Conservation (phyloP, 2,329 filamentous ascomycete species). For the Neopestalotiopsis clavispora region DNA sequence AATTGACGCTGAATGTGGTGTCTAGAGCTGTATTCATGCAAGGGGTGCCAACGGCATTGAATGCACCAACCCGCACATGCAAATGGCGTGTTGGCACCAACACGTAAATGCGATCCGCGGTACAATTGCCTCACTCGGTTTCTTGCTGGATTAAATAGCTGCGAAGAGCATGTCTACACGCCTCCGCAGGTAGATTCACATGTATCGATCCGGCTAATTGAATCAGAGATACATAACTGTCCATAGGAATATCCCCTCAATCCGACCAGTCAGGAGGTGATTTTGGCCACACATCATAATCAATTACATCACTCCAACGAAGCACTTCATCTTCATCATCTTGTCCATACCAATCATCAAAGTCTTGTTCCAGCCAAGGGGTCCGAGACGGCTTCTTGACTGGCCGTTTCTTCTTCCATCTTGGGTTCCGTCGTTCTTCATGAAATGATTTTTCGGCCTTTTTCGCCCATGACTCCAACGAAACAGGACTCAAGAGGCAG, state of each 20-base stretch:
- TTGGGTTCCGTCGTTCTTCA: neutral
- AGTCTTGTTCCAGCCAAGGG: neutral
- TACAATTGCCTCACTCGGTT: too few species aligned
- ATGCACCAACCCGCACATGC: too few species aligned
- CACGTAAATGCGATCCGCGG: too few species aligned
- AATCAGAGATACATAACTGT: too few species aligned
- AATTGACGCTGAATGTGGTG: too few species aligned
- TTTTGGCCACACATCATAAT: conserved; percentile 20
- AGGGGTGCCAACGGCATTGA: too few species aligned
- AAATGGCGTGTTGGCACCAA: too few species aligned
- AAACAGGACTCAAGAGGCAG: conserved; percentile 40
- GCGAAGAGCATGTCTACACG: too few species aligned
- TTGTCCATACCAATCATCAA: neutral
- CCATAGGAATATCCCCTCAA: neutral
- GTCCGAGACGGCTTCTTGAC: neutral
- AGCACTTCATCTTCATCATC: conserved; percentile 12
- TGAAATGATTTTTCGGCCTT: neutral
- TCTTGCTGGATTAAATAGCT: too few species aligned
- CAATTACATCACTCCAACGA: conserved; percentile 18
- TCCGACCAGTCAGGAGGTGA: conserved; percentile 17
- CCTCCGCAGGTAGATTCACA: too few species aligned
- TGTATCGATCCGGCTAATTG: too few species aligned
- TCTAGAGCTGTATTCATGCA: too few species aligned
- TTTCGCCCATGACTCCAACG: conserved; percentile 38
- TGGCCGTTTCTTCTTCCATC: neutral